Conservation (phyloP, 805 yeast genomes). For the Danielia oregonensis region DNA sequence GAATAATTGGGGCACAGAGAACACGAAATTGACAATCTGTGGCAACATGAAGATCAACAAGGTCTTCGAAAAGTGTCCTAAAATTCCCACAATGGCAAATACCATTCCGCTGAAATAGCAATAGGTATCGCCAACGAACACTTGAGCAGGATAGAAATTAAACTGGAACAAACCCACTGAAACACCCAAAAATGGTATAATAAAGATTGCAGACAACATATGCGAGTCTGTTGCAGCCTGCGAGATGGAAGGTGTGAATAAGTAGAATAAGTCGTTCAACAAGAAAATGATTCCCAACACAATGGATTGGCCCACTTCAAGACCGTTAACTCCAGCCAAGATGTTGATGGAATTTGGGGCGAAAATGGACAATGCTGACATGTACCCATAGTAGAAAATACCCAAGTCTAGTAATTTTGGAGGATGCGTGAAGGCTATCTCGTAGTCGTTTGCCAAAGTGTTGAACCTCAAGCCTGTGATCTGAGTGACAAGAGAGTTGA, state of each 20-base stretch:
- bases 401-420: conserved; percentile 72
- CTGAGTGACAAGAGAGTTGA: conserved; percentile 29
- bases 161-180: conserved; percentile 68
- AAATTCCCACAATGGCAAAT: conserved; percentile 92
- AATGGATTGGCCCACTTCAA: conserved; percentile 93
- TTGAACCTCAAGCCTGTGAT: conserved; percentile 37
- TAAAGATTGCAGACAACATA: conserved; percentile 69
- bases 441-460: conserved; percentile 32
- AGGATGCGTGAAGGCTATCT: conserved; percentile 27
- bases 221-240: conserved; percentile 73
- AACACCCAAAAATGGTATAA: conserved; percentile 86
- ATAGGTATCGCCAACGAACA: conserved; percentile 96
- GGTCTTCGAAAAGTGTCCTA: conserved; percentile 96
- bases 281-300: conserved; percentile 69
- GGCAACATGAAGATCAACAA: conserved; percentile 81
- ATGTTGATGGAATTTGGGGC: conserved; percentile 96
- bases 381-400: conserved; percentile 73
- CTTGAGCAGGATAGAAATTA: conserved; percentile 90
- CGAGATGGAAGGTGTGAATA: conserved; percentile 39
- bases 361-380: conserved; percentile 88
- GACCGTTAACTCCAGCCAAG: conserved; percentile 92
- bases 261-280: conserved; percentile 72
- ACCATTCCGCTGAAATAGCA: conserved; percentile 99
- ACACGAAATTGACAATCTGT: conserved; percentile 84
- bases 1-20: conserved; percentile 90